phyloP scores from a whole-genome alignment of 2,329 filamentous ascomycete species.

The Diaporthe citri region DNA sequence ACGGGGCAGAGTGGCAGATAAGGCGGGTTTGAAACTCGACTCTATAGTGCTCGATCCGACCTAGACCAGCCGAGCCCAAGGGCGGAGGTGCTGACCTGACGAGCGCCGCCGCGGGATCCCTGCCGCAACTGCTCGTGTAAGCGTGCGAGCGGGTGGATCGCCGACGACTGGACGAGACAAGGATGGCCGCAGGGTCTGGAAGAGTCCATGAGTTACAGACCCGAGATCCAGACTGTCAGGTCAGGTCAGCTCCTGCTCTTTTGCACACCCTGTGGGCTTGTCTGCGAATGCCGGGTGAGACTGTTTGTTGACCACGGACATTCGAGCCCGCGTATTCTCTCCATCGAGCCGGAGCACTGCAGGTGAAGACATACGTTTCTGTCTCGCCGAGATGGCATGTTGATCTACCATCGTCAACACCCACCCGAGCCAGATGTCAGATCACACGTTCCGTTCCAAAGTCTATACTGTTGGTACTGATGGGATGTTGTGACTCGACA shows the following conservation, averaged over 20 bases:
- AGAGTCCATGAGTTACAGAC: conserved; percentile 32
- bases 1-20: neutral
- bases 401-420: neutral
- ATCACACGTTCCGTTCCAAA: neutral
- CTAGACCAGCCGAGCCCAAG: conserved; percentile 17
- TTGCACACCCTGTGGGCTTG: neutral
- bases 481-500: neutral
- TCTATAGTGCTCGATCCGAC: conserved; percentile 4
- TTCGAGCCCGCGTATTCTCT: neutral
- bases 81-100: neutral
- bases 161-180: conserved; percentile 28
- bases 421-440: neutral
- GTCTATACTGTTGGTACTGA: neutral
- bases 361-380: neutral
- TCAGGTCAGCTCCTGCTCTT: neutral
- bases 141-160: conserved; percentile 21
- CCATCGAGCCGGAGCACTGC: neutral
- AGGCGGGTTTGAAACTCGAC: conserved; percentile 18
- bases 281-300: neutral
- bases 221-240: conserved; percentile 19
- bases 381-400: neutral
- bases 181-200: conserved; percentile 39
- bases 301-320: neutral
- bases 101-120: conserved; percentile 9
- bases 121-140: neutral